Conservation (phyloP, 345 rosid species). For the Salix suchowensis region DNA sequence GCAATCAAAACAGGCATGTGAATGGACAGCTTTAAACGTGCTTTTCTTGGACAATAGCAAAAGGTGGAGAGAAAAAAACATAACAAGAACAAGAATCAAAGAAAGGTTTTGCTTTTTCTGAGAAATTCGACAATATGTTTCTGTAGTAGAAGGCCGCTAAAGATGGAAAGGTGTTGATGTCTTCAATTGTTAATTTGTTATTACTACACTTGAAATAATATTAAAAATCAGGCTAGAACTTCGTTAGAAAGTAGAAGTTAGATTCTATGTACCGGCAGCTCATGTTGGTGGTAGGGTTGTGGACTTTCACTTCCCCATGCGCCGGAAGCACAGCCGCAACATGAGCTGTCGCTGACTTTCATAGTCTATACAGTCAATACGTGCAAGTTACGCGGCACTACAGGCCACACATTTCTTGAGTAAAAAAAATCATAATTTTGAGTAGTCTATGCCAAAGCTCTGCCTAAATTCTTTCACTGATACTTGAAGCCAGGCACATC, state of each 20-base stretch:
- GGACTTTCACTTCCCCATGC: constrained; percentile 13
- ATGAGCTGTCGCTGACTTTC: constrained; percentile 1
- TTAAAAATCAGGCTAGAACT: not conserved
- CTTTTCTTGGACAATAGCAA: not conserved
- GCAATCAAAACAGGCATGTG: not conserved
- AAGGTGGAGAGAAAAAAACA: not conserved
- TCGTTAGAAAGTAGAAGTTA: not conserved
- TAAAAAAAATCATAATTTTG: too few species aligned
- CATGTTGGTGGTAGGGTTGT: not conserved
- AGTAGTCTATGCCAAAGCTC: not conserved
- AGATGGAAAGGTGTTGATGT: not conserved
- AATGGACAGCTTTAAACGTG: not conserved
- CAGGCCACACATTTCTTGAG: too few species aligned
- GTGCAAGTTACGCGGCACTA: too few species aligned
- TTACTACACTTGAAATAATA: not conserved
- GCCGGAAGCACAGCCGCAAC: constrained; percentile 10
- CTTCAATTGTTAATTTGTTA: not conserved
- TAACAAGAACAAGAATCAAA: not conserved
- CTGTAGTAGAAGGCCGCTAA: too few species aligned
- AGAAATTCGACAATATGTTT: not conserved
- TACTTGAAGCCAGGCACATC: not conserved
- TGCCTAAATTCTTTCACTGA: not conserved
- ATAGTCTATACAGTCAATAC: too few species aligned
- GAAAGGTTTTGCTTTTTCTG: not conserved
- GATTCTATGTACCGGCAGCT: not conserved